A percentile compares a stretch with the other conserved stretches of the same genome.
phyloP scores from a whole-genome alignment of 2,329 filamentous ascomycete genomes.

The Coniochaeta sp. region DNA sequence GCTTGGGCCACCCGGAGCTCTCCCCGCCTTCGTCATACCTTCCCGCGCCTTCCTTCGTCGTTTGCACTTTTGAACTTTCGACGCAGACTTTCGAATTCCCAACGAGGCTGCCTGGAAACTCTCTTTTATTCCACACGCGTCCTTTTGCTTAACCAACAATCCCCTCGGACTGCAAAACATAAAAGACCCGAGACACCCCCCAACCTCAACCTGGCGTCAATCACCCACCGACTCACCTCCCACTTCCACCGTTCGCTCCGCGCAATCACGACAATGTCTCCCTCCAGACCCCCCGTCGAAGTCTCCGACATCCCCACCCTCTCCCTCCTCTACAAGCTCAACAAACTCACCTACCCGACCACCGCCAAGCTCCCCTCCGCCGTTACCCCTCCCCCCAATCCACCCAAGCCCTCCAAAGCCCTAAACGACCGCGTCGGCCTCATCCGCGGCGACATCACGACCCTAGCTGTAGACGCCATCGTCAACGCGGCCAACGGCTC shows the following conservation, averaged over 20 bases:
- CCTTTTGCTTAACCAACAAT: too few relatives aligned
- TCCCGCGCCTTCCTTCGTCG: too few relatives aligned
- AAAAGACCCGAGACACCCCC: too few relatives aligned
- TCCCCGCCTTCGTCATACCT: constrained; percentile 8
- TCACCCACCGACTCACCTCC: background rate
- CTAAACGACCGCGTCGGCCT: constrained; percentile 68
- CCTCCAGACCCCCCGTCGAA: background rate
- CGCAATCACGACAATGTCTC: background rate
- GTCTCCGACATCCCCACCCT: constrained; percentile 53
- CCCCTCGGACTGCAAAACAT: too few relatives aligned
- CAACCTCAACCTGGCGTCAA: background rate
- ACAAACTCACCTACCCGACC: constrained; percentile 32
- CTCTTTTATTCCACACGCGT: too few relatives aligned
- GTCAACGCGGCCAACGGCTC: constrained; percentile 85
- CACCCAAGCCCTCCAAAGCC: constrained; percentile 30
- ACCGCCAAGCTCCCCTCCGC: constrained; percentile 10
- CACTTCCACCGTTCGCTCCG: background rate
- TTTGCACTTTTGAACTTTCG: too few relatives aligned
- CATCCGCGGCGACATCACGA: constrained; percentile 74
- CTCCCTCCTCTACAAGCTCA: constrained; percentile 56
- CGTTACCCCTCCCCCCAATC: constrained; percentile 14
- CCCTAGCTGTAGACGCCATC: constrained; percentile 69
- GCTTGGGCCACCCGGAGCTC: background rate
- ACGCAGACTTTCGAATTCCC: too few relatives aligned
- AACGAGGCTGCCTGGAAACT: too few relatives aligned